These are phyloP conservation scores for Lentinula sp. DNA, from an alignment of 768 basidiomycete species.

Conservation along the genomic window DNA sequence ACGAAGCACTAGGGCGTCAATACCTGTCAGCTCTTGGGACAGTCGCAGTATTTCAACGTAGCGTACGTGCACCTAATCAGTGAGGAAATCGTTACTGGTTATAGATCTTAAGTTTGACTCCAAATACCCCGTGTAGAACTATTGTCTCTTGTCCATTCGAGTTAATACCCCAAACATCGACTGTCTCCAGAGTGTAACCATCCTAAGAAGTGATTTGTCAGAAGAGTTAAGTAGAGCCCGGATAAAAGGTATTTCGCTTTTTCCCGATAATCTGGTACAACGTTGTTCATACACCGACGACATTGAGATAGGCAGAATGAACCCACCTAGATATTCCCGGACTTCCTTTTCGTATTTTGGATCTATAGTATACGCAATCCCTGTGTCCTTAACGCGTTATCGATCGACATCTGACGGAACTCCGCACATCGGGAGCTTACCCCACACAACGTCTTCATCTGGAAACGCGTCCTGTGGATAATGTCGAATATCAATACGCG, in stretches of 20 bases:
- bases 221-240: background rate
- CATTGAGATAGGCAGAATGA: background rate
- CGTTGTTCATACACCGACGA: background rate
- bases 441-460: constrained; percentile 82
- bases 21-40: background rate
- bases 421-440: constrained; percentile 26
- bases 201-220: constrained; percentile 43
- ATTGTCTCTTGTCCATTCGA: constrained; percentile 44
- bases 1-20: constrained; percentile 64
- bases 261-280: constrained; percentile 69
- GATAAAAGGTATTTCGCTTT: constrained; percentile 40
- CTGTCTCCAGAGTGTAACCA: constrained; percentile 79
- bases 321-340: constrained; percentile 66
- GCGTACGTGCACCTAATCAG: constrained; percentile 45
- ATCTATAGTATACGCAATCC: constrained; percentile 86
- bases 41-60: background rate
- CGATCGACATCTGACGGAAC: background rate
- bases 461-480: constrained; percentile 55
- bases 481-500: no score
- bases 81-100: background rate
- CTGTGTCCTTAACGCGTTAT: constrained; percentile 25
- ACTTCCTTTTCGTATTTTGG: constrained; percentile 70
- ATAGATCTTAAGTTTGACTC: background rate
- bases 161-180: constrained; percentile 65
- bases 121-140: constrained; percentile 47